Conservation (phyloP, 129 eudicot genomes). For the Erigeron canadensis region DNA sequence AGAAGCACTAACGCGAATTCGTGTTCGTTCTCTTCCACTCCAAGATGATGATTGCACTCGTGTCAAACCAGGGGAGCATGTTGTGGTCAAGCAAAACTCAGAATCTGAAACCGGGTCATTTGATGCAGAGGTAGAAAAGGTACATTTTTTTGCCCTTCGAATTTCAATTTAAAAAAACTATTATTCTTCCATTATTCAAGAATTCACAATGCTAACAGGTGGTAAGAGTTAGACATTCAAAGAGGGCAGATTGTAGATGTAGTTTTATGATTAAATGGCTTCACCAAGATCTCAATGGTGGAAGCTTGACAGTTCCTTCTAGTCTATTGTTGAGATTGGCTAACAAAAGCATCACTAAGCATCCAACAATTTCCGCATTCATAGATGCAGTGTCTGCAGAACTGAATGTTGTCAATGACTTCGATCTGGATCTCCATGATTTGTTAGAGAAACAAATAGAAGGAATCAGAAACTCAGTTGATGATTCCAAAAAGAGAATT, state of each 20-base stretch:
- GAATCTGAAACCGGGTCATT: constrained; percentile 39
- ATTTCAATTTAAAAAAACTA: neutral
- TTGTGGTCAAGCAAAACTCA: constrained; percentile 49
- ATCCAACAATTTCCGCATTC: constrained; percentile 64
- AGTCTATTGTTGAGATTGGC: constrained; percentile 55
- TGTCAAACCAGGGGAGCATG: constrained; percentile 55
- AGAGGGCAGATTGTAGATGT: constrained; percentile 58
- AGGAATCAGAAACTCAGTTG: constrained; percentile 47
- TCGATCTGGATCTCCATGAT: constrained; percentile 50
- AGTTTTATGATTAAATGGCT: constrained; percentile 61
- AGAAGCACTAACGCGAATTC: constrained; percentile 48
- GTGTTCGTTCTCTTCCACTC: constrained; percentile 61
- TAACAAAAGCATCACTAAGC: constrained; percentile 37
- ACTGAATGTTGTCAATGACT: constrained; percentile 24
- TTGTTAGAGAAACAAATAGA: constrained; percentile 60
- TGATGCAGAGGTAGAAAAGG: constrained; percentile 71
- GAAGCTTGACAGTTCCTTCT: constrained; percentile 47
- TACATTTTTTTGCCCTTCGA: constrained; percentile 25
- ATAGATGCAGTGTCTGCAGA: constrained; percentile 36
- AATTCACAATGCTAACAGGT: constrained; percentile 33
- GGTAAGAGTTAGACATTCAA: constrained; percentile 56
- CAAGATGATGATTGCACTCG: constrained; percentile 46
- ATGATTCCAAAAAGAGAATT: constrained; percentile 37
- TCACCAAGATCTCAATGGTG: constrained; percentile 40
- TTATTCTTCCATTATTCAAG: constrained; percentile 13